These are phyloP conservation scores for Taphrina communis DNA, from an alignment of 1,139 yeast genomes.

Conservation along the genomic window DNA sequence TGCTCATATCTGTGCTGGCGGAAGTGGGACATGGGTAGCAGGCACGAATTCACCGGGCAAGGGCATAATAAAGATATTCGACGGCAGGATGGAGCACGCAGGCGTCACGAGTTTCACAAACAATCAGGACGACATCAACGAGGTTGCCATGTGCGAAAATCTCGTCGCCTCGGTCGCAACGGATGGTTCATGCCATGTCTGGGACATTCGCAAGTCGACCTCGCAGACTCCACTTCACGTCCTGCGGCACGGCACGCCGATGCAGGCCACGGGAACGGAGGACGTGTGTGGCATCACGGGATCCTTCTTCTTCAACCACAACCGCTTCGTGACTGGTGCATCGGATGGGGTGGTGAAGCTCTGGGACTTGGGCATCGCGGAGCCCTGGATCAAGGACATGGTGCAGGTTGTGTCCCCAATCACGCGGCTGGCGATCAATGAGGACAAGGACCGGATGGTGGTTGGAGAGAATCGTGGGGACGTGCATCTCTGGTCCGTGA, in stretches of 20 bases:
- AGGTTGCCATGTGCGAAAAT: slow-evolving; percentile 8
- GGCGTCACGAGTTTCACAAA: background rate
- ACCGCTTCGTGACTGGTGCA: slow-evolving; percentile 4
- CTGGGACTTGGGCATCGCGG: slow-evolving; percentile 7
- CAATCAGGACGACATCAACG: slow-evolving; percentile 9
- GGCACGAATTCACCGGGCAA: slow-evolving; percentile 1
- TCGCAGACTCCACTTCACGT: background rate
- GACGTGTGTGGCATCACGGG: slow-evolving; percentile 21
- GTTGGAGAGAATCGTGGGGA: slow-evolving; percentile 9
- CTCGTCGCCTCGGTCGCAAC: slow-evolving; percentile 10
- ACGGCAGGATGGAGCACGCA: background rate
- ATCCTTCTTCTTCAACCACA: slow-evolving; percentile 4
- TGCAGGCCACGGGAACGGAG: slow-evolving; percentile 1
- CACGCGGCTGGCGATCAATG: slow-evolving; percentile 2
- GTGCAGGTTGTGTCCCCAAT: slow-evolving; percentile 8
- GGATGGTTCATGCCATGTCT: slow-evolving; percentile 7
- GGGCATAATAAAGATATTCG: background rate
- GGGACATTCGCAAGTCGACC: slow-evolving; percentile 9
- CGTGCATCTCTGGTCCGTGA: slow-evolving; percentile 16
- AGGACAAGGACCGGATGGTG: slow-evolving; percentile 10
- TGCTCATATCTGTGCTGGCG: slow-evolving; percentile 15
- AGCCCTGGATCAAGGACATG: slow-evolving; percentile 19
- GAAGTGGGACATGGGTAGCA: background rate
- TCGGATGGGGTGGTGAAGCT: slow-evolving; percentile 10
- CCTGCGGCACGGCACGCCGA: slow-evolving; percentile 8